Evolutionary conservation across 192 early-diverging fungal genomes (phyloP), one percentile per base, ranked within the genome.

Genomic region (Coemansia furcata): DNA sequence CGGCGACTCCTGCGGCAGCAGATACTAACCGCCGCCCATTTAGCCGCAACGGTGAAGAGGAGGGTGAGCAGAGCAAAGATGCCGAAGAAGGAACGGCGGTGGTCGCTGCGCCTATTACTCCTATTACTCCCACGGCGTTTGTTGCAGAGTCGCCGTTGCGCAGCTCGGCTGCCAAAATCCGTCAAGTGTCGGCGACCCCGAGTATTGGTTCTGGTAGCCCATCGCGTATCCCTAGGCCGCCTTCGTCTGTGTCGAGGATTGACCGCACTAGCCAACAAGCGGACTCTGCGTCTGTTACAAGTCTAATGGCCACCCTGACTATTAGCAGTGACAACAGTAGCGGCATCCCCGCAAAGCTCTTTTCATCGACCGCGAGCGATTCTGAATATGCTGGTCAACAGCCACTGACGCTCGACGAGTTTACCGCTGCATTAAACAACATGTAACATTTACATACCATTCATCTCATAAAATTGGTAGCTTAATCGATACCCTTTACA

Each of bases 211-310:
- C 40, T 14, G 50, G 29, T 21, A 65, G 47, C 29, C 60, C 66
- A 2, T 68, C 72, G 32, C 72, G 72, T 23, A 74, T 74, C 39
- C 72, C 72, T 3, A 36, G 66, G 36, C 66, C 72, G n/a, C 65
- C 47, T 17, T 59, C 65, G 2, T 57, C 60, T n/a, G 58, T 38
- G 19, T 47, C 61, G 11, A 9, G 50, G 26, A 30, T 54, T 54
- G 50, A 54, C 50, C 50, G 50, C 29, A 30, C 50, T 14, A 54
- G 50, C 26, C 50, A 54, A 30, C 50, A 30, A 14, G 14, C 29
- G 6, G 50, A 54, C 50, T 32, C 69, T 36, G 33, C 65, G 37
- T 55, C 72, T 2, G 47, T 39, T 6, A 37, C 62, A 19, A 68
- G 54, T 35, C 49, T 30, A 29, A 44, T 65, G 40, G 54, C 43